These are phyloP conservation scores for Abortiporus biennis DNA, from an alignment of 1,284 basidiomycete genomes.

Conservation along the genomic window DNA sequence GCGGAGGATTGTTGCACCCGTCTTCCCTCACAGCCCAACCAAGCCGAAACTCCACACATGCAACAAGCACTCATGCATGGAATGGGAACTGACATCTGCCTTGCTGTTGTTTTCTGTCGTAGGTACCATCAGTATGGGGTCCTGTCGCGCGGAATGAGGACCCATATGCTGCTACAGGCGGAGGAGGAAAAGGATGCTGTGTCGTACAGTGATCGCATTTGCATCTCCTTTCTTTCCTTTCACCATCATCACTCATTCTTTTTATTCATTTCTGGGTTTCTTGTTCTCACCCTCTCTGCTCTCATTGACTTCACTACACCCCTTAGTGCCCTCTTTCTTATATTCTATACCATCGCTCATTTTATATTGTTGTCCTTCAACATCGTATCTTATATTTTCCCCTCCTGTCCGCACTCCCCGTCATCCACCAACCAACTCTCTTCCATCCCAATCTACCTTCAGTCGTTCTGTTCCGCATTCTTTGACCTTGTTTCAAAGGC, in stretches of 20 bases:
- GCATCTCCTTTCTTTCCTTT: conserved; percentile 9
- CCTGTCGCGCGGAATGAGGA: conserved; percentile 84
- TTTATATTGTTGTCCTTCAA: conserved; percentile 11
- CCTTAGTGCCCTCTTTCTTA: conserved; percentile 8
- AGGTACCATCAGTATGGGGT: conserved; percentile 91
- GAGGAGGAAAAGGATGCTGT: conserved; percentile 51
- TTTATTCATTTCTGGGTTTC: not conserved
- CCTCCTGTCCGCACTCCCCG: not conserved
- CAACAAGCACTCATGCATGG: no score
- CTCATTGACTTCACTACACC: conserved; percentile 1
- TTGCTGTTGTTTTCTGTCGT: conserved; percentile 14
- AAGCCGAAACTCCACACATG: not conserved
- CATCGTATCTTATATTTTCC: not conserved
- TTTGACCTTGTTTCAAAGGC: not conserved
- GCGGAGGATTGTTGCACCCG: no score
- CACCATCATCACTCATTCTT: not conserved
- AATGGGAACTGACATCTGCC: not conserved
- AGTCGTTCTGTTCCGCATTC: not conserved
- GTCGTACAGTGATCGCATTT: conserved; percentile 32
- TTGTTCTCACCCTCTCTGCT: not conserved
- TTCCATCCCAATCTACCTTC: not conserved
- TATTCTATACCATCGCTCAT: conserved; percentile 22
- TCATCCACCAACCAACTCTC: not conserved
- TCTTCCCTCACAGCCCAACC: not conserved
- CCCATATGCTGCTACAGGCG: conserved; percentile 71